Percentiles rank a stretch among this genome's conserved stretches.
Conservation (phyloP, 2,329 filamentous ascomycete genomes). For the Penicillium glabrum region DNA sequence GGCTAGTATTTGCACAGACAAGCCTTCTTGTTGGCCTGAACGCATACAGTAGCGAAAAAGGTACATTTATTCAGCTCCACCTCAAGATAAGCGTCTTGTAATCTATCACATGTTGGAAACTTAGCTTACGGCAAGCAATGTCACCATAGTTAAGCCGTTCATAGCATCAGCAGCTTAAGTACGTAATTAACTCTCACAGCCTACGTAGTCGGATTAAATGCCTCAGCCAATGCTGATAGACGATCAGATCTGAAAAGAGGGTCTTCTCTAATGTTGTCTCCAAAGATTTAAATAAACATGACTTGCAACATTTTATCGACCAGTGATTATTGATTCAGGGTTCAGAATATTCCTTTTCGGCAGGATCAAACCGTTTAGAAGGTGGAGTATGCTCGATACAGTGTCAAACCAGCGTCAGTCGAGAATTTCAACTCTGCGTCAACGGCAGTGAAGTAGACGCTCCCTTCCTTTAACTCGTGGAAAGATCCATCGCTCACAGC, state of each 20-base stretch:
- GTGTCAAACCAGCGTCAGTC: constrained; percentile 42
- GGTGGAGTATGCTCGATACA: constrained; percentile 45
- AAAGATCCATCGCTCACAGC: constrained; percentile 46
- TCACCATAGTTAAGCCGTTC: not conserved
- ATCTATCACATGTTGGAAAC: not conserved
- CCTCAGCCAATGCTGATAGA: not conserved
- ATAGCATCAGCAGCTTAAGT: not conserved
- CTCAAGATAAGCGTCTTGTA: no score
- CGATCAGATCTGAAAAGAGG: not conserved
- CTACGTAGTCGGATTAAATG: not conserved
- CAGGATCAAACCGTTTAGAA: not conserved
- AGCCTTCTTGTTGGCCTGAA: no score
- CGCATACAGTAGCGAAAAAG: no score
- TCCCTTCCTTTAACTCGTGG: constrained; percentile 58
- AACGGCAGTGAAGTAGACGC: constrained; percentile 63
- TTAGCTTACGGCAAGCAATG: no score
- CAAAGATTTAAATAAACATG: not conserved
- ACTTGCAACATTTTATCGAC: not conserved
- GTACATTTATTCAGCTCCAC: no score
- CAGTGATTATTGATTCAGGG: no score
- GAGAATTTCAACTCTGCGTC: constrained; percentile 49
- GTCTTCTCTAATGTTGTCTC: not conserved
- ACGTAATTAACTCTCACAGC: not conserved
- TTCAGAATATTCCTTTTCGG: not conserved
- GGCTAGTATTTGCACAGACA: not conserved